Percentiles rank a stretch among this genome's conserved stretches.
These are phyloP conservation scores for Pleurotus tuber-regium DNA, from an alignment of 768 basidiomycete genomes.

Conservation along the genomic window DNA sequence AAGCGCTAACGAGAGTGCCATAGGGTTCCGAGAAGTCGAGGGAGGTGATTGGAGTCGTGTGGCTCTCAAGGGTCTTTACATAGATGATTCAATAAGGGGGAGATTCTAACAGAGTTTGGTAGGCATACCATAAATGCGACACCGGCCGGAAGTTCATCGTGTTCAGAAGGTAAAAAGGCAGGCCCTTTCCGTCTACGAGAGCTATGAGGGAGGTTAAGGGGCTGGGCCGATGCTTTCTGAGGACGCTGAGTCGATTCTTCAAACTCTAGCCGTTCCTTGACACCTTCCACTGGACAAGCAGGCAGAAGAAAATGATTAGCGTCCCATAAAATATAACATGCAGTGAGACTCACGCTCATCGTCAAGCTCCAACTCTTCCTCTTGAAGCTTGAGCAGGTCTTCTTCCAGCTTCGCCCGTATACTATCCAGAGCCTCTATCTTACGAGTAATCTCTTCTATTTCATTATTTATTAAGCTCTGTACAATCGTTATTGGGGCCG, in stretches of 20 bases:
- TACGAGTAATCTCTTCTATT: slow-evolving; percentile 84
- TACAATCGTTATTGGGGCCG: slow-evolving; percentile 12
- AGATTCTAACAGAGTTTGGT: no score
- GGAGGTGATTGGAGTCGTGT: slow-evolving; percentile 78
- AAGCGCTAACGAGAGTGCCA: slow-evolving; percentile 86
- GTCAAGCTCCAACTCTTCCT: slow-evolving; percentile 96
- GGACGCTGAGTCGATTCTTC: slow-evolving; percentile 47
- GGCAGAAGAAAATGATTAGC: slow-evolving; percentile 9
- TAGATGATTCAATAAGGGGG: no score
- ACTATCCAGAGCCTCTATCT: slow-evolving; percentile 81
- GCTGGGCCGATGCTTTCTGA: slow-evolving; percentile 30
- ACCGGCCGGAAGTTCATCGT: slow-evolving; percentile 90
- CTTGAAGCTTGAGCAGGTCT: slow-evolving; percentile 82
- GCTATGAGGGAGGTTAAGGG: slow-evolving; percentile 49
- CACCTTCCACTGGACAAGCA: slow-evolving; percentile 72
- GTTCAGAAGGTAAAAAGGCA: slow-evolving; percentile 95
- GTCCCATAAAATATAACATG: background rate
- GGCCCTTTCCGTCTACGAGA: slow-evolving; percentile 81
- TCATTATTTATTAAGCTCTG: slow-evolving; percentile 86
- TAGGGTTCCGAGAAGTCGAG: slow-evolving; percentile 98
- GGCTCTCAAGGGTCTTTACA: slow-evolving; percentile 73
- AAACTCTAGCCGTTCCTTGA: slow-evolving; percentile 78
- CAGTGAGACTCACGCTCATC: slow-evolving; percentile 72
- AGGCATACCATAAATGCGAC: slow-evolving; percentile 90
- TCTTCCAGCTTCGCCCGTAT: slow-evolving; percentile 80